Evolutionary conservation across 2,329 filamentous ascomycete genomes (phyloP).

Genomic region (Tympanopsis confertula): DNA sequence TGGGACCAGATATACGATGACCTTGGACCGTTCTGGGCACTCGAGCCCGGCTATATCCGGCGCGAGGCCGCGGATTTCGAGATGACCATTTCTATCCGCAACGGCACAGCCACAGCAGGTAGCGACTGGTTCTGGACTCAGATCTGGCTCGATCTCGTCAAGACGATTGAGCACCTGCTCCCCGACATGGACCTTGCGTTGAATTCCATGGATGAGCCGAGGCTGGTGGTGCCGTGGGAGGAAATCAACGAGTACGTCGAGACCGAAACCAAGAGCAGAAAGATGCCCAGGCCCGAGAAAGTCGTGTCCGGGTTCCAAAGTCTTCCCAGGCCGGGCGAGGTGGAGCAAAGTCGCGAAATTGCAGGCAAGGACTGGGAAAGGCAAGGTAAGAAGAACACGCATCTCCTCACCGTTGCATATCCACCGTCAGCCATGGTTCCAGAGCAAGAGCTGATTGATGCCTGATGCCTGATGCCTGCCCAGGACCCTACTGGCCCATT

Average conservation of each 20-base stretch:
- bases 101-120: slow-evolving; percentile 34
- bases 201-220: slow-evolving; percentile 57
- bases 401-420: slow-evolving; percentile 3
- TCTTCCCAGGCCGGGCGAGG: slow-evolving; percentile 24
- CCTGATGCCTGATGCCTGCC: not conserved
- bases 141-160: slow-evolving; percentile 41
- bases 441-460: slow-evolving; percentile 4
- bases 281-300: slow-evolving; percentile 28
- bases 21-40: slow-evolving; percentile 39
- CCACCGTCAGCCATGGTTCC: not conserved
- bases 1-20: slow-evolving; percentile 43
- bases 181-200: slow-evolving; percentile 59
- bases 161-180: slow-evolving; percentile 38
- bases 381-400: no score
- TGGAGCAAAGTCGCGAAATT: slow-evolving; percentile 18
- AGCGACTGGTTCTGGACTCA: slow-evolving; percentile 47
- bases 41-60: slow-evolving; percentile 33
- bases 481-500: slow-evolving; percentile 39
- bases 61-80: slow-evolving; percentile 41
- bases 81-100: slow-evolving; percentile 48
- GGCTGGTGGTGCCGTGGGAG: slow-evolving; percentile 52
- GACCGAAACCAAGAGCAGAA: slow-evolving; percentile 34
- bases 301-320: slow-evolving; percentile 30
- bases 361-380: slow-evolving; percentile 35
- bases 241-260: slow-evolving; percentile 41